Evolutionary conservation across 495 filamentous ascomycete species (phyloP), one percentile per base, ranked within the genome.

Genomic region (Corynascus novoguineensis): DNA sequence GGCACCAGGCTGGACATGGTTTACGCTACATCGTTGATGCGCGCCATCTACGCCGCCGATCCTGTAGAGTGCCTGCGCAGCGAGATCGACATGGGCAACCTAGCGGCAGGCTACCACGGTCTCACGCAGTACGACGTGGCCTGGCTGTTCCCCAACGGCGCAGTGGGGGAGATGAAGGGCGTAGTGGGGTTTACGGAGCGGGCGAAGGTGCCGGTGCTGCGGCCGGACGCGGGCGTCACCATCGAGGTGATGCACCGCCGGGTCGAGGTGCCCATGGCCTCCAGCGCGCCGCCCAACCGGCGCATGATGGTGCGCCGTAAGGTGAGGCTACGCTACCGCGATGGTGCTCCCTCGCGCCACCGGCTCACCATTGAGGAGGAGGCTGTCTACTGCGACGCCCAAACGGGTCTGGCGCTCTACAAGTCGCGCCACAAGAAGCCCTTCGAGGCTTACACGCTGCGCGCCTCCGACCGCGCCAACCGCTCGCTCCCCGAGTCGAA

Each of bases 1-100:
- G 85, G 83, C n/a, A 62, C 73, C 9, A 59, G 81, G 47, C 81
- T 87, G 81, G 82, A 84, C 58, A 67, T 82, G 6, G 72, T 75
- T 0, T 86, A 85, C 61, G 70, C 70, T 12, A 52, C 81, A 12
- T 72, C 70, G 17, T 58, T 69, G 5, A 56, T 80, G 0, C 62
- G 76, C 14, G 69, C 68, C 25, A 67, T 82, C 21, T 71, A 76
- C 38, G 66, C 62, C 1, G 50, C 63, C 15, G 50, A 71, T 15
- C 69, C 71, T 0, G 62, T 64, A 14, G 69, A 71, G 44, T 78
- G 78, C 45, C 50, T 70, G 7, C 55, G 56, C 34, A 73, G 70
- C 51, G 60, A 70, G n/a, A 50, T 50, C 1, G 3, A 14, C 29
- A 24, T 5, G 9, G 24, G 11, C 3, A 6, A 8, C 42, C 3